Evolutionary conservation across 2,329 filamentous ascomycete genomes (phyloP), one percentile per base, ranked within the genome.

Genomic region (Colletotrichum magnum): DNA sequence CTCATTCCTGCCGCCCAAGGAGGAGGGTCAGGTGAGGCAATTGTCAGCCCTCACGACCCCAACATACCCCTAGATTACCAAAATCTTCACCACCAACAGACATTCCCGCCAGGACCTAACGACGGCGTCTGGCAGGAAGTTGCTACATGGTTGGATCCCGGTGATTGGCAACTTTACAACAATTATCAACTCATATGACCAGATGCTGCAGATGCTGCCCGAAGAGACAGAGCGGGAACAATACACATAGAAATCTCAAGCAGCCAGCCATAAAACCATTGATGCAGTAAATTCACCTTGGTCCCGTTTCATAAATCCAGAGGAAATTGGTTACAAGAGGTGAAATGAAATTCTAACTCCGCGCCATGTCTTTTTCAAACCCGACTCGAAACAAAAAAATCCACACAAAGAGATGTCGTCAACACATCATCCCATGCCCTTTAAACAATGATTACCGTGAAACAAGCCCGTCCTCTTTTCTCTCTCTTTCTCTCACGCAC

Each of bases 131-230:
- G 80, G 51, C 75, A 79, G 36, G 80, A 82, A 65, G 64, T 82
- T 47, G 72, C 79, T 50, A 77, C 77, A 1, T 81, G 80, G 80
- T 79, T 81, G 67, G 79, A 80, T 39, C 76, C 77, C 51, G 78
- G 79, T 41, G 69, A 71, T 45, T 41, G 56, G 57, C 69, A 71
- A 60, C n/a, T 71, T 48, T 71, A 71, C 43, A 69, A 57, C 50
- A 60, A 36, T 41, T 62, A 69, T 43, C 69, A 69, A 51, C 39
- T 64, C 50, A 59, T 69, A 48, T 63, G 28, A 56, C 24, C 51
- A 45, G 32, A 36, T 36, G 10, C 32, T 10, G 7, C 32, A 53
- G 59, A 60, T 6, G 26, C 15, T 21, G 16, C 21, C 21, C 21
- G 21, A 24, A 45, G 41, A 36, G 45, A 52, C 6, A 64, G 9